Conservation (phyloP, 371 early-diverging fungal species). For the Actinomortierella ambigua region DNA sequence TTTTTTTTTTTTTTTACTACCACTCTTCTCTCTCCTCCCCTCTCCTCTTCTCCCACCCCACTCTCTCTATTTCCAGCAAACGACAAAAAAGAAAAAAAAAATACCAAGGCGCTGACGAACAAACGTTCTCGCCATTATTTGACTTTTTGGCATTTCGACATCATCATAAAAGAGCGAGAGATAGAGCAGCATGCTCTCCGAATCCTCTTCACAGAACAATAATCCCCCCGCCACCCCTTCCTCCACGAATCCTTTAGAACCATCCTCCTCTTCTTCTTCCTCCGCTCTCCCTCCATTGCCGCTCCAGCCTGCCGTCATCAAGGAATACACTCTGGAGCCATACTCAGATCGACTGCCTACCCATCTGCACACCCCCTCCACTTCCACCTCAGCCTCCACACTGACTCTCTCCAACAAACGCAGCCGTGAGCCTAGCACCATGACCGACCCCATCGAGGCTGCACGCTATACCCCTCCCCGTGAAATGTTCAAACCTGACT, state of each 20-base stretch:
- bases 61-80: too few relatives aligned
- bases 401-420: conserved; percentile 18
- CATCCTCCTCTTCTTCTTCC: conserved; percentile 7
- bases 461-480: conserved; percentile 43
- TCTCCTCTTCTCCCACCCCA: too few relatives aligned
- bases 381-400: not conserved
- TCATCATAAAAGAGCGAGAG: too few relatives aligned
- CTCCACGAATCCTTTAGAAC: not conserved
- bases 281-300: not conserved
- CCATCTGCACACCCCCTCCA: conserved; percentile 2
- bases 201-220: not conserved
- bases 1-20: not conserved
- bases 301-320: too few relatives aligned
- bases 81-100: too few relatives aligned
- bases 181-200: too few relatives aligned
- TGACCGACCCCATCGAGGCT: conserved; percentile 43
- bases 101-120: too few relatives aligned
- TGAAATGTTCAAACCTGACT: conserved; percentile 33
- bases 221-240: not conserved
- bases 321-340: too few relatives aligned
- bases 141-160: too few relatives aligned
- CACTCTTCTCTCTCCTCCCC: too few relatives aligned
- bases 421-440: conserved; percentile 38
- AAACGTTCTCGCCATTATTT: too few relatives aligned
- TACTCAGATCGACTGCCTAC: too few relatives aligned